phyloP scores from a whole-genome alignment of 1,284 basidiomycete genomes.

The Takashimella tepidaria region DNA sequence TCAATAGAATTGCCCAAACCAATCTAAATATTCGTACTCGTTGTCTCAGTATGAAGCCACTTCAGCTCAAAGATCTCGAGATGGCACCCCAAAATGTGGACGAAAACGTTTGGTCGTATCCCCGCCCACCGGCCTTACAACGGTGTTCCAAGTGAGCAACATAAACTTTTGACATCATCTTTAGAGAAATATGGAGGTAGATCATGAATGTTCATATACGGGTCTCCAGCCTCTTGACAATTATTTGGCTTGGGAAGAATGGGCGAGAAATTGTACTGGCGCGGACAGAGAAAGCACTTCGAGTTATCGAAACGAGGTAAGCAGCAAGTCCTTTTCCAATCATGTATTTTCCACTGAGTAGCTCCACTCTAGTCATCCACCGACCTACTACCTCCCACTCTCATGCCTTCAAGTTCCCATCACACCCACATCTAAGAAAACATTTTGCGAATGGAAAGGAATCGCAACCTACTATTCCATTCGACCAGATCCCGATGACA shows the following conservation, averaged over 20 bases:
- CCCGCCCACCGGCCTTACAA: conserved; percentile 41
- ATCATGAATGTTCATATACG: too few relatives aligned
- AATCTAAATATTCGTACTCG: too few relatives aligned
- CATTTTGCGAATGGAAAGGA: conserved; percentile 47
- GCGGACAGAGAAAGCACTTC: conserved; percentile 31
- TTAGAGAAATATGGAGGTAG: too few relatives aligned
- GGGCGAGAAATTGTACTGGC: conserved; percentile 32
- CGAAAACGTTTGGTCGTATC: conserved; percentile 46
- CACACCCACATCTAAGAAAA: conserved; percentile 17
- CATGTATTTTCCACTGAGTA: background rate
- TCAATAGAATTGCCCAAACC: too few relatives aligned
- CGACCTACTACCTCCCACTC: conserved; percentile 43
- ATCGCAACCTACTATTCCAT: conserved; percentile 37
- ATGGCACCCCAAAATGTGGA: conserved; percentile 20
- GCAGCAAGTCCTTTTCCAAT: conserved; percentile 1
- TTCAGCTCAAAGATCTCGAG: conserved; percentile 5
- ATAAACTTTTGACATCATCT: too few relatives aligned
- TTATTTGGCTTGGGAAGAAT: conserved; percentile 26
- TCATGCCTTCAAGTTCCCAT: conserved; percentile 22
- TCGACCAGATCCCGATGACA: conserved; percentile 7
- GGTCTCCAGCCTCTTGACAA: conserved; percentile 21
- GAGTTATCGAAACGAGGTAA: conserved; percentile 44
- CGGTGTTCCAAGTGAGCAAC: conserved; percentile 25
- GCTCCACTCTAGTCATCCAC: conserved; percentile 33
- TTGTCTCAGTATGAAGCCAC: too few relatives aligned